Evolutionary conservation across 139 green algal species (phyloP).

Genomic region (Closterium sp.): DNA sequence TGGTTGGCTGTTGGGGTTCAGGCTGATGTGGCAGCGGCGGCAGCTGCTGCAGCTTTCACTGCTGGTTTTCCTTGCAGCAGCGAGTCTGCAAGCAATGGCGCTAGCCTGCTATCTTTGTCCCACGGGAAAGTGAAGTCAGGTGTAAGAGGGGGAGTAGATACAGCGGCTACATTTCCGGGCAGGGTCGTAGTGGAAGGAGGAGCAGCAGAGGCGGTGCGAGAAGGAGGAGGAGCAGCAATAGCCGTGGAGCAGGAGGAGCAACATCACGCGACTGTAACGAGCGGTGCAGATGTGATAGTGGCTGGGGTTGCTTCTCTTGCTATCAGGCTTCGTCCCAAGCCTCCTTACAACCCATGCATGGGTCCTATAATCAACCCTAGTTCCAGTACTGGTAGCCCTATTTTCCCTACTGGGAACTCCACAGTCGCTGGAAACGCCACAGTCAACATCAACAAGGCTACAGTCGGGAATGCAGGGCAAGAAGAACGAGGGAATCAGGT

Average conservation of each 20-base stretch:
- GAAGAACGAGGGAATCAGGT: not conserved
- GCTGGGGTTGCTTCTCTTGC: not conserved
- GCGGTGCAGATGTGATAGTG: not conserved
- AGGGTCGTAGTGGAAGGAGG: not conserved
- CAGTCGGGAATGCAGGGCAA: not conserved
- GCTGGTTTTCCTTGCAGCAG: too few species aligned
- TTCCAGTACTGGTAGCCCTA: too few species aligned
- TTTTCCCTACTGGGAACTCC: too few species aligned
- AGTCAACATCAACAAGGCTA: not conserved
- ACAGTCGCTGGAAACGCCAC: too few species aligned
- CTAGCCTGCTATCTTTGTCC: too few species aligned
- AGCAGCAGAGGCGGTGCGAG: not conserved
- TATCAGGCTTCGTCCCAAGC: not conserved
- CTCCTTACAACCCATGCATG: not conserved
- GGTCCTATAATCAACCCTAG: too few species aligned
- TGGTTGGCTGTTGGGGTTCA: not conserved
- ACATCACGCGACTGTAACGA: not conserved
- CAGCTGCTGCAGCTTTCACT: not conserved
- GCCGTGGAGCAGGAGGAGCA: too few species aligned
- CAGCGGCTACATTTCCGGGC: not conserved
- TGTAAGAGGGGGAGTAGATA: not conserved
- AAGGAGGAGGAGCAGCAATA: not conserved
- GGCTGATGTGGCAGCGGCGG: not conserved
- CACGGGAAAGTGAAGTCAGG: too few species aligned
- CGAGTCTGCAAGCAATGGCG: too few species aligned